Percentiles rank a stretch among this genome's conserved stretches.
phyloP scores from a whole-genome alignment of 805 yeast genomes.

The Candida piceae region DNA sequence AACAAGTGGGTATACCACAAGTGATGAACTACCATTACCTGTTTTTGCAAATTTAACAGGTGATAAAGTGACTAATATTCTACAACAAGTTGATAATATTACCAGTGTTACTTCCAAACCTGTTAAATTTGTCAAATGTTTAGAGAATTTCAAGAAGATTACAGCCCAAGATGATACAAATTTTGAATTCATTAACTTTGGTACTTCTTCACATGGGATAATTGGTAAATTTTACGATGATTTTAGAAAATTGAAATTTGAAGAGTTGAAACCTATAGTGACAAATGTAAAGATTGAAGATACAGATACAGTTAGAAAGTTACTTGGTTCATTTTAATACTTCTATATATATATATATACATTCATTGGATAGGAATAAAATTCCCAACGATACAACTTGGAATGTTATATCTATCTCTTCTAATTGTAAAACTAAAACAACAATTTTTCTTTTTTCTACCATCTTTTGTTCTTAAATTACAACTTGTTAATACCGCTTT shows the following conservation, averaged over 20 bases:
- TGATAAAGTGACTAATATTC: constrained; percentile 11
- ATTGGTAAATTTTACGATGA: constrained; percentile 22
- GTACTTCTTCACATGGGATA: constrained; percentile 25
- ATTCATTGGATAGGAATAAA: constrained; percentile 66
- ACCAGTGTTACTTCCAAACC: constrained; percentile 28
- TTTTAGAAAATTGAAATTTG: constrained; percentile 7
- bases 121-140: constrained; percentile 29
- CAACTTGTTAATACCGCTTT: constrained; percentile 94
- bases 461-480: constrained; percentile 77
- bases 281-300: constrained; percentile 8
- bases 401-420: constrained; percentile 89
- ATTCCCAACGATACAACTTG: constrained; percentile 93
- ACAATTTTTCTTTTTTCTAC: constrained; percentile 73
- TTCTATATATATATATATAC: constrained; percentile 33
- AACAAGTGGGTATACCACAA: background rate
- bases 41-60: constrained; percentile 29
- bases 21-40: constrained; percentile 18
- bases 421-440: constrained; percentile 93
- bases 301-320: background rate
- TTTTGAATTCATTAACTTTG: constrained; percentile 26
- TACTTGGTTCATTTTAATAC: too few relatives aligned
- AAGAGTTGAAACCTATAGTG: constrained; percentile 3
- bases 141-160: constrained; percentile 18
- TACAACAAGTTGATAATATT: constrained; percentile 23
- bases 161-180: constrained; percentile 2